phyloP scores from a whole-genome alignment of 2,329 filamentous ascomycete species.

The Cladobotryum protrusum region DNA sequence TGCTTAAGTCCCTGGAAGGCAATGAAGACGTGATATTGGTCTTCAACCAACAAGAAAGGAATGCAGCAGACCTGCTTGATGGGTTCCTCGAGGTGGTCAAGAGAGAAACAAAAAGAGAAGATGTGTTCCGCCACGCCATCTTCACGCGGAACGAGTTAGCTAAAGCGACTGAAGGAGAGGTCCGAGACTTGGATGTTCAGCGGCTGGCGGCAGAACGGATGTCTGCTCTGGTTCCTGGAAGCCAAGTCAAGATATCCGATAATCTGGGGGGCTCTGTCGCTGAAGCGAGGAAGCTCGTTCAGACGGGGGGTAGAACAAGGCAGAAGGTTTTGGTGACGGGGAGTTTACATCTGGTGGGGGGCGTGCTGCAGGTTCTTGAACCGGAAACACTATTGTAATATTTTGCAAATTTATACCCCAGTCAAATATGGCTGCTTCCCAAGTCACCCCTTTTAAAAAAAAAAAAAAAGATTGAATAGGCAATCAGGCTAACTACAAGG shows the following conservation, averaged over 20 bases:
- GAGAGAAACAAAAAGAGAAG: conserved; percentile 28
- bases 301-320: conserved; percentile 29
- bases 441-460: background rate
- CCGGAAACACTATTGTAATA: conserved; percentile 32
- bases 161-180: conserved; percentile 27
- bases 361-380: conserved; percentile 65
- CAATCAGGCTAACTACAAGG: conserved; percentile 23
- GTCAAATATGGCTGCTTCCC: background rate
- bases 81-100: conserved; percentile 54
- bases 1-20: conserved; percentile 44
- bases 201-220: conserved; percentile 56
- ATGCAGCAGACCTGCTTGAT: conserved; percentile 60
- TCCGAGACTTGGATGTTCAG: conserved; percentile 55
- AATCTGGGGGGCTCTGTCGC: conserved; percentile 67
- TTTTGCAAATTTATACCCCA: background rate
- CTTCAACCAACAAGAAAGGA: conserved; percentile 89
- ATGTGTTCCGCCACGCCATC: conserved; percentile 63
- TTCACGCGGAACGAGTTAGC: conserved; percentile 68
- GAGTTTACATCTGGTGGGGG: conserved; percentile 78
- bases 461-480: no score
- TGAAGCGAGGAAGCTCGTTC: conserved; percentile 40
- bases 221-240: conserved; percentile 45
- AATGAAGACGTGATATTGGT: conserved; percentile 51
- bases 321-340: conserved; percentile 69
- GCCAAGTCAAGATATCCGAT: conserved; percentile 46